These are phyloP conservation scores for Protomyces gravidus DNA, from an alignment of 1,139 yeast genomes.

Conservation along the genomic window DNA sequence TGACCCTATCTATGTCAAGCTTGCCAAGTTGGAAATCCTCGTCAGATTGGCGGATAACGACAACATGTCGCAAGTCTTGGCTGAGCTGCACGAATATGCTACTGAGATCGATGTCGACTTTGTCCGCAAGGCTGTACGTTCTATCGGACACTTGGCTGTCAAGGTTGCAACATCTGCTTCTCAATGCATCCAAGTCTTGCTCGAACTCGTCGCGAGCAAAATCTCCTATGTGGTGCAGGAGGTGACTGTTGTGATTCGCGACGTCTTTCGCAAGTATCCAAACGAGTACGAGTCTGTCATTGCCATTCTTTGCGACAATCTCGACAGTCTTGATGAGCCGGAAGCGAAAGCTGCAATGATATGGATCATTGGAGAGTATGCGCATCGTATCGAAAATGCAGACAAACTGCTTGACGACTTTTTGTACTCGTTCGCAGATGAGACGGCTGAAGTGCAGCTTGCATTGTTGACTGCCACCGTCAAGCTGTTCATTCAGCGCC, in stretches of 20 bases:
- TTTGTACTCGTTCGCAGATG: conserved; percentile 52
- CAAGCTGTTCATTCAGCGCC: conserved; percentile 59
- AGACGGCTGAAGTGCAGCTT: conserved; percentile 67
- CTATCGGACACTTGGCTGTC: conserved; percentile 83
- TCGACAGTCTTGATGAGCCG: conserved; percentile 58
- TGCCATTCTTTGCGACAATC: conserved; percentile 46
- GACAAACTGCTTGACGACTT: conserved; percentile 49
- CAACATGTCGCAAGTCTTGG: conserved; percentile 59
- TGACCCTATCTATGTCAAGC: conserved; percentile 84
- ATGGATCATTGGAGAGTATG: conserved; percentile 81
- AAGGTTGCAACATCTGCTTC: conserved; percentile 59
- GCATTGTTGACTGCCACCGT: conserved; percentile 70
- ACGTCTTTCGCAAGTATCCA: conserved; percentile 74
- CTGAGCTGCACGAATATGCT: conserved; percentile 80
- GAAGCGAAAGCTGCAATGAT: conserved; percentile 74
- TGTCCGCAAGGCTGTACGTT: conserved; percentile 82
- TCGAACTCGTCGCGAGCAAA: conserved; percentile 60
- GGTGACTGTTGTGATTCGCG: conserved; percentile 67
- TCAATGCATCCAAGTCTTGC: conserved; percentile 59
- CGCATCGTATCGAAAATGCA: conserved; percentile 50
- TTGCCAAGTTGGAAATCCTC: conserved; percentile 82
- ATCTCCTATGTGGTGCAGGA: conserved; percentile 78
- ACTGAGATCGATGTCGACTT: conserved; percentile 79
- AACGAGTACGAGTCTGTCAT: conserved; percentile 47
- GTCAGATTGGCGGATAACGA: conserved; percentile 66